Evolutionary conservation across 805 yeast genomes (phyloP).

Genomic region (Schizosaccharomyces japonicus): DNA sequence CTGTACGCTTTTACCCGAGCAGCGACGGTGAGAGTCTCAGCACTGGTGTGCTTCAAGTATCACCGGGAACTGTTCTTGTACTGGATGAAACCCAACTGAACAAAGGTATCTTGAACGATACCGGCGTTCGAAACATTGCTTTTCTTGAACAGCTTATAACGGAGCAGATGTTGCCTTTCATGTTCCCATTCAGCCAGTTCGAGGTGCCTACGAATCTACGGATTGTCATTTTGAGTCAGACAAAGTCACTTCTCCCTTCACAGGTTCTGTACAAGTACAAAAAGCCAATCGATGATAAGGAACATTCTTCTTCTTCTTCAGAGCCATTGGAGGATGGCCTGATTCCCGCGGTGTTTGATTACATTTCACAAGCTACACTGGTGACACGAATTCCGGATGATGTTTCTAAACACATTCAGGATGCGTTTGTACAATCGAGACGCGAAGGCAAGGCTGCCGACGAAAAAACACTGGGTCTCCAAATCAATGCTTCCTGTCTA

Average conservation of each 20-base stretch:
- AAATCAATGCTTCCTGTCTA: not conserved
- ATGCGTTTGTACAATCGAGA: not conserved
- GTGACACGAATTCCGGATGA: not conserved
- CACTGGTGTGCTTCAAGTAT: not conserved
- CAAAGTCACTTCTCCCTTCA: conserved; percentile 1
- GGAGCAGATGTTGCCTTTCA: not conserved
- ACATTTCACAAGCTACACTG: not conserved
- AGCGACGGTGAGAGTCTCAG: conserved; percentile 3
- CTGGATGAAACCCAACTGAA: conserved; percentile 2
- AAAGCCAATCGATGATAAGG: no score
- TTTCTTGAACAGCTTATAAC: not conserved
- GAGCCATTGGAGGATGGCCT: not conserved
- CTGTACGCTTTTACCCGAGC: not conserved
- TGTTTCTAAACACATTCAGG: conserved; percentile 1
- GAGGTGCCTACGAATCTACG: not conserved
- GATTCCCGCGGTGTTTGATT: not conserved
- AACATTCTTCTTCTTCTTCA: no score
- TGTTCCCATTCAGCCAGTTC: not conserved
- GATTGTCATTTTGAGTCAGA: not conserved
- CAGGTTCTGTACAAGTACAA: not conserved
- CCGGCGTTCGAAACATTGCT: conserved; percentile 1
- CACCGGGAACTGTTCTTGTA: not conserved
- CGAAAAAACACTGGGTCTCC: not conserved
- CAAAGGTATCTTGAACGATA: conserved; percentile 1
- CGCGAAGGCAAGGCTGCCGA: not conserved